phyloP scores from a whole-genome alignment of 345 rosid species.

The Laguncularia racemosa region DNA sequence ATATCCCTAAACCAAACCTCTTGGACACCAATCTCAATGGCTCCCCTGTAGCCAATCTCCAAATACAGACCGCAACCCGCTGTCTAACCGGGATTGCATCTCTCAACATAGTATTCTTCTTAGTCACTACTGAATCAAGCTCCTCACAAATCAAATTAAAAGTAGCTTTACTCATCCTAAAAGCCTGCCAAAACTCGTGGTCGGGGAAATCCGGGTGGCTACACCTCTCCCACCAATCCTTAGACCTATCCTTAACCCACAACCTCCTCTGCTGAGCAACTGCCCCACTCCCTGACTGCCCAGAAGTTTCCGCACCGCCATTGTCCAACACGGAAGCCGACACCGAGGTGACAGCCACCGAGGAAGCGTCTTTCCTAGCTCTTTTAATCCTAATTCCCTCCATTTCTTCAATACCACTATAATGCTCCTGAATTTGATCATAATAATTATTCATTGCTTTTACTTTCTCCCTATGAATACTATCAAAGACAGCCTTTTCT shows the following conservation, averaged over 20 bases:
- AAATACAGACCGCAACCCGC: constrained; percentile 49
- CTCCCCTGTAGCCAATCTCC: constrained; percentile 55
- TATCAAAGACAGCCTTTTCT: not conserved
- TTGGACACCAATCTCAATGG: constrained; percentile 45
- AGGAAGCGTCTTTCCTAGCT: not conserved
- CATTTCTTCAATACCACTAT: not conserved
- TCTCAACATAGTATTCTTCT: constrained; percentile 49
- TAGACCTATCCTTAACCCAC: constrained; percentile 56
- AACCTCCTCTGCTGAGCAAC: constrained; percentile 33
- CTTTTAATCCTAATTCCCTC: constrained; percentile 6
- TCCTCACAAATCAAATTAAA: constrained; percentile 37
- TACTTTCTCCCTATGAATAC: not conserved
- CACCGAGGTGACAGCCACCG: not conserved
- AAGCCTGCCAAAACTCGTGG: constrained; percentile 31
- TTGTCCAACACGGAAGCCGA: not conserved
- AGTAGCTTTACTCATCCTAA: constrained; percentile 45
- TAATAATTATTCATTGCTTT: constrained; percentile 5
- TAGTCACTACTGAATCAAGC: constrained; percentile 31
- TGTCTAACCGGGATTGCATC: constrained; percentile 55
- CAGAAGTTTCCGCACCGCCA: not conserved
- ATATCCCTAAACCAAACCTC: constrained; percentile 47
- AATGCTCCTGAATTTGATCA: not conserved
- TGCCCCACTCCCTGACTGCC: constrained; percentile 2
- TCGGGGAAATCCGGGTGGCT: constrained; percentile 40
- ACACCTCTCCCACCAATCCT: constrained; percentile 53